These are phyloP conservation scores for Mycena kentingensis DNA, from an alignment of 768 basidiomycete species.

Conservation along the genomic window DNA sequence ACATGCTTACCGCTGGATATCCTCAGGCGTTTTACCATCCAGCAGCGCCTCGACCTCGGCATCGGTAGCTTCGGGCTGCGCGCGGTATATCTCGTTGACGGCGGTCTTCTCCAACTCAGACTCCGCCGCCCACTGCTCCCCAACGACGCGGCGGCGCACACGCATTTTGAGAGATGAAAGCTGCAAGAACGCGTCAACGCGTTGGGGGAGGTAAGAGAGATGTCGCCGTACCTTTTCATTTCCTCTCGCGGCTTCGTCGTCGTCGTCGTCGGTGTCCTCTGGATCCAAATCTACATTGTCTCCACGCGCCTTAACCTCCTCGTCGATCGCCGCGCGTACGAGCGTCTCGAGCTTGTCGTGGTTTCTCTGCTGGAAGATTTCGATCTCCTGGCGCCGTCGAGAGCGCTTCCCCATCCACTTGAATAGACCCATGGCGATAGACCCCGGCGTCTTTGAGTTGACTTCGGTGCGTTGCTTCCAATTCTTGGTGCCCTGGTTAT, in stretches of 20 bases:
- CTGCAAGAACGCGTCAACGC: too few relatives aligned
- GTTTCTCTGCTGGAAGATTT: conserved; percentile 6
- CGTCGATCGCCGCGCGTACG: background rate
- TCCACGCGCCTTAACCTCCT: background rate
- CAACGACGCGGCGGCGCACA: background rate
- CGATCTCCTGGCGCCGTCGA: conserved; percentile 1
- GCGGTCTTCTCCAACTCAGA: background rate
- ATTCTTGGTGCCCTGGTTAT: background rate
- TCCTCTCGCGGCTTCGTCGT: too few relatives aligned
- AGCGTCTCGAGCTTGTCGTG: background rate
- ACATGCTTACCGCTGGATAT: background rate
- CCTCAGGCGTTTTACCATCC: background rate
- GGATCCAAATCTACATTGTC: too few relatives aligned
- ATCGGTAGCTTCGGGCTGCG: background rate
- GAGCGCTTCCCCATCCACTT: background rate
- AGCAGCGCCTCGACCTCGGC: background rate
- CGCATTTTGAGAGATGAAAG: too few relatives aligned
- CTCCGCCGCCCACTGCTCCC: background rate
- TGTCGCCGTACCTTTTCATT: too few relatives aligned
- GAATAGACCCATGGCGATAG: background rate
- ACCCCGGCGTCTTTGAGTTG: background rate
- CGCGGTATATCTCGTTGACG: background rate
- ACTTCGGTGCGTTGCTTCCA: background rate
- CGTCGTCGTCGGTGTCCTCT: too few relatives aligned
- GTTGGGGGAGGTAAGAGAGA: too few relatives aligned